Percentiles rank a stretch among this genome's conserved stretches.
Evolutionary conservation across 495 filamentous ascomycete species (phyloP).

Genomic region (Penicillium arizonense): DNA sequence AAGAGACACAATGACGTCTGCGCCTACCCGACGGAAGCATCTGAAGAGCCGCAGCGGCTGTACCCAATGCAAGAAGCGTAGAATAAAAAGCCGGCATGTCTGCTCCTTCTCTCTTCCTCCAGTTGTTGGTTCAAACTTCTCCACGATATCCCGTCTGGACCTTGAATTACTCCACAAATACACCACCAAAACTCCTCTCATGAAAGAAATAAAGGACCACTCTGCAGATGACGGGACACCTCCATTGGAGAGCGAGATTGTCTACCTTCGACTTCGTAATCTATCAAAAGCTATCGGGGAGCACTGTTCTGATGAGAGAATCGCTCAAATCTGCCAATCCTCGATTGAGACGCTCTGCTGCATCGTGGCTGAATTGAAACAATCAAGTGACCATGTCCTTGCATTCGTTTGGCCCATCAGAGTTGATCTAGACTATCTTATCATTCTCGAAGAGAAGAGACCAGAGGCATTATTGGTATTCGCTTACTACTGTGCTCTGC

Average conservation of each 20-base stretch:
- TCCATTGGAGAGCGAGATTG: background rate
- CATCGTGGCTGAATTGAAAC: background rate
- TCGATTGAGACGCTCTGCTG: background rate
- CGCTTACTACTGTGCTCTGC: background rate
- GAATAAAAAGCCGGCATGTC: background rate
- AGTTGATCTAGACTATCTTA: background rate
- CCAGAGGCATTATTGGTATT: background rate
- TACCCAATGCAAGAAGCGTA: slow-evolving; percentile 1
- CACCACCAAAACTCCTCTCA: background rate
- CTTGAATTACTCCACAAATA: background rate
- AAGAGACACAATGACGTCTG: background rate
- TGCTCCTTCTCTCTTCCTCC: background rate
- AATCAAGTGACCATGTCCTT: background rate
- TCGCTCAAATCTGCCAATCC: background rate
- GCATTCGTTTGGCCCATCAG: background rate
- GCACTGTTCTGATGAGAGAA: background rate
- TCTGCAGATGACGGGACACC: background rate
- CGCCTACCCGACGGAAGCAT: background rate
- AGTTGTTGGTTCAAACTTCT: background rate
- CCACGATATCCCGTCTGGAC: background rate
- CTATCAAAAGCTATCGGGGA: background rate
- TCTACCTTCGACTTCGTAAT: background rate
- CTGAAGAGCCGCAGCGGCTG: slow-evolving; percentile 1
- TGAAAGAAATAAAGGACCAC: background rate
- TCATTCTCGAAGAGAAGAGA: background rate